Conservation (phyloP, 1,284 basidiomycete genomes). For the Gymnopus androsaceus region DNA sequence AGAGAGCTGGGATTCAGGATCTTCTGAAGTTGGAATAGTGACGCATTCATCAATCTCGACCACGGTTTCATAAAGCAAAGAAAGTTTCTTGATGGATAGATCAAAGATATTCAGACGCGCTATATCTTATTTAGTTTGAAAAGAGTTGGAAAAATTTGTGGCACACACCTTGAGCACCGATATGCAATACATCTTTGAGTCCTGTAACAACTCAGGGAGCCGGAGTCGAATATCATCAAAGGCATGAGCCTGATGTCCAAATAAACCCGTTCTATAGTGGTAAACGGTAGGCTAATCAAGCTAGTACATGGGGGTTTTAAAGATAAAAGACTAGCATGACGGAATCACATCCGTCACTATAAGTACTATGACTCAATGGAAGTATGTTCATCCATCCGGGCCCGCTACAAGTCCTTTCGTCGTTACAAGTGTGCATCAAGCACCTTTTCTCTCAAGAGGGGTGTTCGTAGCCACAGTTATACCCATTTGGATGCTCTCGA, state of each 20-base stretch:
- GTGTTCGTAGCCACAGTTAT: conserved; percentile 34
- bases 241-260: too few species aligned
- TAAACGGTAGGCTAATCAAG: too few species aligned
- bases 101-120: conserved; percentile 10
- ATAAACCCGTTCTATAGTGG: too few species aligned
- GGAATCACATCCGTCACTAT: too few species aligned
- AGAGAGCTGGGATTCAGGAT: not conserved
- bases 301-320: too few species aligned
- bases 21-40: conserved; percentile 6
- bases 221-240: too few species aligned
- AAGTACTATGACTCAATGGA: too few species aligned
- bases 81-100: conserved; percentile 3
- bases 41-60: conserved; percentile 13
- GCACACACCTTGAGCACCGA: conserved; percentile 1
- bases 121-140: not conserved
- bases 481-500: conserved; percentile 15
- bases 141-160: not conserved
- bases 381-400: too few species aligned
- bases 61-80: conserved; percentile 8
- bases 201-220: too few species aligned
- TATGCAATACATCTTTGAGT: conserved; percentile 30
- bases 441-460: conserved; percentile 32
- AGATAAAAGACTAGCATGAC: too few species aligned
- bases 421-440: conserved; percentile 30
- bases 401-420: too few species aligned